Base-by-base conservation (phyloP, 75 land plant genomes). In the Isoetes taiwanensis region DNA sequence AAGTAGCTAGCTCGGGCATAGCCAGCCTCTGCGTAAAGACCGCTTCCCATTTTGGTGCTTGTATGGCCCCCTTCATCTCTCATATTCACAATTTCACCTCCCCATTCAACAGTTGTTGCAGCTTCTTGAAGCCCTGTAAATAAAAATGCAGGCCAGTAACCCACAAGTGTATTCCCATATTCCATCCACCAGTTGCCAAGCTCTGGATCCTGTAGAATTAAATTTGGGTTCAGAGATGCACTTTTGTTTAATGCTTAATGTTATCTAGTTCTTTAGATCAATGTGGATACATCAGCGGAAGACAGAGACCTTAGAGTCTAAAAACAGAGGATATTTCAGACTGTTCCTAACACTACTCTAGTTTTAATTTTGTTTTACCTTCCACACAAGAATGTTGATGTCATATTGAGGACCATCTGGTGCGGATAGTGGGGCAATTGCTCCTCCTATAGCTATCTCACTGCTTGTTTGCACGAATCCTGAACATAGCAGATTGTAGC, bases 341-440 rank as follows among this genome's bases (percentile, higher is more conserved):
- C n/a, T n/a, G n/a, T n/a, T n/a, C n/a, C n/a, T n/a, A n/a, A n/a
- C n/a, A n/a, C n/a, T n/a, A n/a, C n/a, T n/a, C n/a, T n/a, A n/a
- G n/a, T n/a, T n/a, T n/a, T n/a, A n/a, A n/a, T n/a, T n/a, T 19
- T 3, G 16, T 3, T 6, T 46, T 46, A 46, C 50, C 50, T 46
- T 46, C 50, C 50, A 46, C 5, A 46, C 25, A 23, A 46, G 50
- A 46, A 46, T 46, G 50, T 23, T 46, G 16, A 46, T 46, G n/a
- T 46, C 50, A n/a, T 46, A 46, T n/a, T 46, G 50, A 5, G 50
- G 4, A 23, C 50, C 50, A 46, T 46, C 50, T n/a, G 50, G 23
- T 6, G 50, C 16, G 23, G 50, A 46, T 4, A 23, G 23, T 5
- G 50, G 50, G n/a, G 50, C 50, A 46, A 46, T 46, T 19, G 50